phyloP scores from a whole-genome alignment of 192 early-diverging fungal species.

The Umbelopsis ramanniana region DNA sequence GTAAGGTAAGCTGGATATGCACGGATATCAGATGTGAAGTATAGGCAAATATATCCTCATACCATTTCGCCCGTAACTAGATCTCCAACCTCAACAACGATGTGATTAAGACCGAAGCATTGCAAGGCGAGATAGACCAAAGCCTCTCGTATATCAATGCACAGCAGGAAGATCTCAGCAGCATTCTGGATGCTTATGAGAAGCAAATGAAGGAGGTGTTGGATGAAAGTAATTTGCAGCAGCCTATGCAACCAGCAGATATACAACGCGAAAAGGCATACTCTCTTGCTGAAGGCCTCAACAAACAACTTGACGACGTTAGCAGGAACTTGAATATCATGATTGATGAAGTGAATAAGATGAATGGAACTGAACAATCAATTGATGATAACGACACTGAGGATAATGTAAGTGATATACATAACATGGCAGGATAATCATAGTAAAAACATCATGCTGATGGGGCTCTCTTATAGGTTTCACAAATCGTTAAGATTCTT shows the following conservation, averaged over 20 bases:
- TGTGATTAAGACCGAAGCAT: slow-evolving; percentile 70
- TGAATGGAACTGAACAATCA: slow-evolving; percentile 42
- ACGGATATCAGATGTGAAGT: neutral
- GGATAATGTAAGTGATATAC: slow-evolving; percentile 41
- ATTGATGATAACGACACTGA: slow-evolving; percentile 35
- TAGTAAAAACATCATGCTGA: neutral
- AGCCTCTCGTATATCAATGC: slow-evolving; percentile 86
- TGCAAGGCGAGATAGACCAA: slow-evolving; percentile 83
- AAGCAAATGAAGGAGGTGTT: slow-evolving; percentile 58
- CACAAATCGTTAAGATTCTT: slow-evolving; percentile 87
- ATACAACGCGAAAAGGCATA: slow-evolving; percentile 88
- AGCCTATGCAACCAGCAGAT: slow-evolving; percentile 69
- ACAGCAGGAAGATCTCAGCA: slow-evolving; percentile 82
- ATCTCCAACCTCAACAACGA: slow-evolving; percentile 79
- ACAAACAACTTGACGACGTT: slow-evolving; percentile 88
- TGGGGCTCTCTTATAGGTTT: slow-evolving; percentile 34
- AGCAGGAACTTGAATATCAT: slow-evolving; percentile 74
- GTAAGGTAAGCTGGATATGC: slow-evolving; percentile 54
- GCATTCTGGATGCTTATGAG: slow-evolving; percentile 84
- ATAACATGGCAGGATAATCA: neutral
- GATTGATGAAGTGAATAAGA: slow-evolving; percentile 86
- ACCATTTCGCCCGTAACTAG: slow-evolving; percentile 36
- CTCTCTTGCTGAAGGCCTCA: slow-evolving; percentile 82
- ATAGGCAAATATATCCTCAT: too few relatives aligned
- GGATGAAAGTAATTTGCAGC: slow-evolving; percentile 49